Evolutionary conservation across 495 filamentous ascomycete species (phyloP).

Genomic region (Aspergillus avenaceus): DNA sequence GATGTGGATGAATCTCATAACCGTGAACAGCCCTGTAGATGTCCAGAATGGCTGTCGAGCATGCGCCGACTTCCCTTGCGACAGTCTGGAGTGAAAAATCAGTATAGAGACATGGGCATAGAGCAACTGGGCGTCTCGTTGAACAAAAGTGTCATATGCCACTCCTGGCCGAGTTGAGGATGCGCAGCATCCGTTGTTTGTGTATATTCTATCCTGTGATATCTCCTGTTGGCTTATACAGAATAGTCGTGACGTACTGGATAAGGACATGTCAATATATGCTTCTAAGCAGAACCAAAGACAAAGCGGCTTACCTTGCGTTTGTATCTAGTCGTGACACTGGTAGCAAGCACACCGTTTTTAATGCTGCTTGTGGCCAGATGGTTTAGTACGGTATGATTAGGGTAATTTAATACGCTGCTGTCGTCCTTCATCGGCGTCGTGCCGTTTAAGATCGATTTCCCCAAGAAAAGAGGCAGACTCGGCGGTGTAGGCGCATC

Average conservation of each 20-base stretch:
- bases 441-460: conserved; percentile 87
- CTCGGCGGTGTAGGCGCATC: conserved; percentile 78
- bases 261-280: conserved; percentile 11
- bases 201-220: conserved; percentile 27
- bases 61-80: neutral
- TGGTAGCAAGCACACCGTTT: conserved; percentile 91
- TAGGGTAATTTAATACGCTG: conserved; percentile 91
- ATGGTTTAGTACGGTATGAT: conserved; percentile 95
- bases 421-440: conserved; percentile 95
- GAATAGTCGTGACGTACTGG: conserved; percentile 94
- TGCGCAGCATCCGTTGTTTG: conserved; percentile 1
- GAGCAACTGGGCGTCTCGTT: neutral
- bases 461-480: conserved; percentile 86
- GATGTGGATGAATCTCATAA: neutral
- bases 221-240: conserved; percentile 83
- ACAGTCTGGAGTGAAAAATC: neutral
- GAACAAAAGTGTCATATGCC: neutral
- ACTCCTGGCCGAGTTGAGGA: neutral
- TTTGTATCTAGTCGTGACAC: conserved; percentile 93
- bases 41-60: neutral
- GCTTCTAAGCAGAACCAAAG: neutral
- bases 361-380: conserved; percentile 98
- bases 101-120: neutral
- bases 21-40: neutral
- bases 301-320: conserved; percentile 64